Evolutionary conservation across 345 rosid genomes (phyloP).

Genomic region (Diplotaxis tenuifolia): DNA sequence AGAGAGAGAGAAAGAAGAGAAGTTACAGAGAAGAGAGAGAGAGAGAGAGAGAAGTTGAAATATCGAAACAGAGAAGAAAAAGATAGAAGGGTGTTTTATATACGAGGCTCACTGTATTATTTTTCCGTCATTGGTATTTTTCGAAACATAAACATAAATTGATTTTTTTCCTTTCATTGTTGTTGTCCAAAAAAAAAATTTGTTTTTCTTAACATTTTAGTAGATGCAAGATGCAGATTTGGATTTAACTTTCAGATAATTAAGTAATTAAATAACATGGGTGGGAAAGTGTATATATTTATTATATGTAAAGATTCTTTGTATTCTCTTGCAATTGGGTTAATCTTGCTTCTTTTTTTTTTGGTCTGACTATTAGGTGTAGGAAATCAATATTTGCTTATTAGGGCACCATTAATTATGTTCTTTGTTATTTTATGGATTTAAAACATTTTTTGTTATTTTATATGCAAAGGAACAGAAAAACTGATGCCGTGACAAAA

Average conservation of each 20-base stretch:
- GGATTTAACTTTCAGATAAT: background rate
- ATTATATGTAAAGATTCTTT: constrained; percentile 23
- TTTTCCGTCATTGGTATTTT: background rate
- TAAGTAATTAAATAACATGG: background rate
- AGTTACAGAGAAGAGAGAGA: constrained; percentile 6
- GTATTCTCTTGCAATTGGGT: background rate
- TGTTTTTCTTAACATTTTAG: background rate
- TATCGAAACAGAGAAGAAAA: constrained; percentile 21
- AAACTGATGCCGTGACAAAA: too few species aligned
- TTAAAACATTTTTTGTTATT: background rate
- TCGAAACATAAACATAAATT: too few species aligned
- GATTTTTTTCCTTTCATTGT: background rate
- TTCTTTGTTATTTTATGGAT: background rate
- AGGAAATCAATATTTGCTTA: background rate
- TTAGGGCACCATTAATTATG: background rate
- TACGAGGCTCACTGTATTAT: constrained; percentile 27
- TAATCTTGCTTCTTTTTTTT: background rate
- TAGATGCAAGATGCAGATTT: background rate
- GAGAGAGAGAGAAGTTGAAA: constrained; percentile 31
- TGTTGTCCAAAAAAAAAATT: background rate
- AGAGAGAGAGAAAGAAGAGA: constrained; percentile 18
- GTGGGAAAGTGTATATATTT: background rate
- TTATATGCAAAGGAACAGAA: background rate
- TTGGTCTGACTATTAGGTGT: background rate
- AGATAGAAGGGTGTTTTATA: constrained; percentile 27